Base-by-base conservation (phyloP, 2,329 filamentous ascomycete species). In the Spiromastix sp. region DNA sequence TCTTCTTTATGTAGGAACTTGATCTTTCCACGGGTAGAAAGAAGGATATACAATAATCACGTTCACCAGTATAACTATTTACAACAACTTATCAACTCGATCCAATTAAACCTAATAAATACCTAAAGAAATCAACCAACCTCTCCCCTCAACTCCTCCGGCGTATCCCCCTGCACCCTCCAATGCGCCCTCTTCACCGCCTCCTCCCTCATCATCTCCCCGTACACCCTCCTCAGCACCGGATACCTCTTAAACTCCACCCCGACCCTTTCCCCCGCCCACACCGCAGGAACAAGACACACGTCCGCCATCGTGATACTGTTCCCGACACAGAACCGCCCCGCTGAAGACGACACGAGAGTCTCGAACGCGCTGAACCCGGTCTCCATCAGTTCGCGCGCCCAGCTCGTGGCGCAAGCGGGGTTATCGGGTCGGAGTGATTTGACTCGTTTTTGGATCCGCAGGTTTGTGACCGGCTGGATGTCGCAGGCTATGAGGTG, bases 401-500 rank as follows among this genome's bases (percentile, higher is more conserved):
- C 70, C 72, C 74, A 78, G 3, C 57, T 54, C 16, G 60, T 60
- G 1, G 61, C 57, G 32, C 38, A 34, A 5, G 19, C 40, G 16
- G 6, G n/a, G 12, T 32, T 26, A 1, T 61, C 63, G 1, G 54
- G 58, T 0, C 63, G 66, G 0, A 73, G 47, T 0, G 53, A 54
- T 3, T 60, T 59, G 2, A 78, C 59, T 0, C 63, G 60, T 30
- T 66, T 63, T 44, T 74, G 59, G 24, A 76, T 66, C 6, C 65
- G 60, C 12, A 72, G 50, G 44, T 78, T 78, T 1, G 74, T 77
- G 1, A 74, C 63, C 4, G 77, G 75, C 51, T 79, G 76, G 4
- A 70, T 62, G 42, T 80, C 77, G 18, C 62, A 59, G 4, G 64
- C 63, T 18, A 79, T 55, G n/a, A 79, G 71, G 34, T 59, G 49